These are phyloP conservation scores for Rutstroemia sp. DNA, from an alignment of 2,329 filamentous ascomycete genomes.

Conservation along the genomic window DNA sequence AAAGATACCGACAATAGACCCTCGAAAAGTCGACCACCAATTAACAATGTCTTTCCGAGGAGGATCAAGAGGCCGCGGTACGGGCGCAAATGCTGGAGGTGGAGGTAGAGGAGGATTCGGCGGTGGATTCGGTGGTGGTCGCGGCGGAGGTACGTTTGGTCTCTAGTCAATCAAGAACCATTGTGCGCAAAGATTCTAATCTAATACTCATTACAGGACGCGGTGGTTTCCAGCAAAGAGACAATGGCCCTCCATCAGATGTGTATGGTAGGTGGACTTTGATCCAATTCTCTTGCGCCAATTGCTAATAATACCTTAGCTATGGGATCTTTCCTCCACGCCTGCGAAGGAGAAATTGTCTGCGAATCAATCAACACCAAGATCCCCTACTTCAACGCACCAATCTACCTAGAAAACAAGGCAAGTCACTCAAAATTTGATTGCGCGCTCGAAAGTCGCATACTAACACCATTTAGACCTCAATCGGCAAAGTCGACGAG, in stretches of 20 bases:
- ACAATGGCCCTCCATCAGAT: conserved; percentile 54
- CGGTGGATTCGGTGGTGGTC: conserved; percentile 32
- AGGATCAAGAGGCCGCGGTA: conserved; percentile 51
- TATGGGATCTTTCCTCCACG: conserved; percentile 91
- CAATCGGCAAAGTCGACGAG: conserved; percentile 96
- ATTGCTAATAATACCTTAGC: conserved; percentile 42
- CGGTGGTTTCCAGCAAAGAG: conserved; percentile 52
- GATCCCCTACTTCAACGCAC: conserved; percentile 97
- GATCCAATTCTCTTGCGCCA: neutral
- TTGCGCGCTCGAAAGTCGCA: neutral
- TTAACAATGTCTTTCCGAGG: conserved; percentile 35
- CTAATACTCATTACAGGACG: conserved; percentile 39
- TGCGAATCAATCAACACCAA: conserved; percentile 94
- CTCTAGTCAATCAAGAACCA: conserved; percentile 10
- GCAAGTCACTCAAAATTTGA: conserved; percentile 32
- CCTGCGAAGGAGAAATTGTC: conserved; percentile 95
- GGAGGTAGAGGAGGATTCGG: conserved; percentile 35
- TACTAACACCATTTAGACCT: conserved; percentile 44
- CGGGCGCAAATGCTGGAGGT: conserved; percentile 42
- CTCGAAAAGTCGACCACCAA: conserved; percentile 6
- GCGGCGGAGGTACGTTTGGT: conserved; percentile 33
- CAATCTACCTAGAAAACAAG: conserved; percentile 99
- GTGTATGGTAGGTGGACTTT: conserved; percentile 43
- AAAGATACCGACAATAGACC: conserved; percentile 34
- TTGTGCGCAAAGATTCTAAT: conserved; percentile 14